Evolutionary conservation across 2,329 filamentous ascomycete species (phyloP), one percentile per base, ranked within the genome.

Genomic region (Periconia digitata): DNA sequence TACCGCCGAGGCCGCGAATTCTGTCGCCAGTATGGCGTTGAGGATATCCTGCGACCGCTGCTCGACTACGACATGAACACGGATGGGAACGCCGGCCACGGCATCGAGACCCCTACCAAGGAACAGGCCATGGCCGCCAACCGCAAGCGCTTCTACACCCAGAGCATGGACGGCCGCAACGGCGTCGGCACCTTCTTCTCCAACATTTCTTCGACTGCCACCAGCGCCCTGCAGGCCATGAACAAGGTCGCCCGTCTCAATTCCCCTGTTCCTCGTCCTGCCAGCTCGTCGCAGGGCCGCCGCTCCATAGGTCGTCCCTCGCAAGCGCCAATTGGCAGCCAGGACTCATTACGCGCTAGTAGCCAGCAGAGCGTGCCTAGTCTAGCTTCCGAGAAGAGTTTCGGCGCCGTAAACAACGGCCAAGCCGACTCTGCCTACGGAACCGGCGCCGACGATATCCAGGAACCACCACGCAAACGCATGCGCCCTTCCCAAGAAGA

Each of bases 111-210:
- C 0, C 94, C 94, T 0, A 99, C 94, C 32, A 99, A 99, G 73
- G 94, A 97, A 72, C 94, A 97, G 72, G 94, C 94, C 51, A 96
- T 97, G 92, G 94, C 94, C 10, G 92, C 92, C 15, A 79, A 79
- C 73, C 79, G 94, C 58, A 97, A 99, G 72, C 84, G 92, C 56
- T 84, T 96, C 73, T 97, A 96, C 74, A 95, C 87, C 57, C 80
- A 83, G 40, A 83, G 80, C 39, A 78, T 83, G 44, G 90, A 95
- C 49, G 84, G 80, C 41, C 82, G 90, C 42, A 74, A 63, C 60
- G 85, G 78, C 16, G 85, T 88, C 40, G 92, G 91, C 16, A 96
- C 94, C 1, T 96, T 96, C 69, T 97, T 99, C 77, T 92, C 92
- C 67, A 96, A 95, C 65, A 97, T 99, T 55, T 97, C 92, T 3